Conservation (phyloP, 441 rosid genomes). For the Euphorbia schlechtendalii region DNA sequence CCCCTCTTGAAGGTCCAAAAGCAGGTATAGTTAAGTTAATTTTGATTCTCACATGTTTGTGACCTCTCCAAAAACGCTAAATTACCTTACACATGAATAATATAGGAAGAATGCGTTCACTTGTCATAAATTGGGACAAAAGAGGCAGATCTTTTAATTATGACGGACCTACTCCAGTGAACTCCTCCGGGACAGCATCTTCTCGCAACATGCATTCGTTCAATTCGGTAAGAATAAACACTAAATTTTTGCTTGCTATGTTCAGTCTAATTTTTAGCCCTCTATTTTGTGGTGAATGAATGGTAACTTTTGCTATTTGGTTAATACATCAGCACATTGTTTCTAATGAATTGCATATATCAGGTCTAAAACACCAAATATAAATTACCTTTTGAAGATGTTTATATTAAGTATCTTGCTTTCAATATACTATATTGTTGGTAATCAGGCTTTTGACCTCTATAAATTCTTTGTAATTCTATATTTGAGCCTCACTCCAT, state of each 20-base stretch:
- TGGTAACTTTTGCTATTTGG: background rate
- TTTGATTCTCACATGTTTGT: conserved; percentile 16
- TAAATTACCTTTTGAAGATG: background rate
- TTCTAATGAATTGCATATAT: background rate
- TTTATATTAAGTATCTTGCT: background rate
- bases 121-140: conserved; percentile 64
- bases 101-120: conserved; percentile 65
- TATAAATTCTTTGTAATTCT: too few relatives aligned
- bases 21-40: conserved; percentile 48
- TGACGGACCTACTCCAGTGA: conserved; percentile 44
- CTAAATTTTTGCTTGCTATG: conserved; percentile 1
- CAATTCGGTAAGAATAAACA: conserved; percentile 39
- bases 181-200: conserved; percentile 42
- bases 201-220: conserved; percentile 35
- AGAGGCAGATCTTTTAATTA: conserved; percentile 58
- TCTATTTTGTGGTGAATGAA: background rate
- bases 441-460: too few relatives aligned
- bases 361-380: background rate
- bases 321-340: background rate
- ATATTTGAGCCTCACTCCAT: too few relatives aligned
- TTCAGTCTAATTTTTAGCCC: background rate
- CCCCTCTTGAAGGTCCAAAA: conserved; percentile 45
- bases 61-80: conserved; percentile 14
- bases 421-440: too few relatives aligned
- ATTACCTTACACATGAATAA: conserved; percentile 13